A percentile compares a stretch with the other conserved stretches of the same genome.
Conservation (phyloP, 306 rosid species). For the Purshia tridentata region DNA sequence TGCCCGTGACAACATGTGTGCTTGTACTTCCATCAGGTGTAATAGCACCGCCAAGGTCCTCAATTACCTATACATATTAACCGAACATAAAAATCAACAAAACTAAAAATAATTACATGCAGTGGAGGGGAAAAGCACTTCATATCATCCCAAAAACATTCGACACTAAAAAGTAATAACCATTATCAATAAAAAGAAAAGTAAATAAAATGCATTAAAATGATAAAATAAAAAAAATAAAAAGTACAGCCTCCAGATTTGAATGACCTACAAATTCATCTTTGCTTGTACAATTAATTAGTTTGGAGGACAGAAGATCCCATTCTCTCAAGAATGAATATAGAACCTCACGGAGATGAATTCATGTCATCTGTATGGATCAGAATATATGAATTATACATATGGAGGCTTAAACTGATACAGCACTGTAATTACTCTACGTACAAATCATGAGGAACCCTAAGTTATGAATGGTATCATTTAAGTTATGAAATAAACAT, state of each 20-base stretch:
- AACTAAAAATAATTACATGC: not conserved
- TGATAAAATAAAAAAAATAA: not conserved
- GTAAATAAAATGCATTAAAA: not conserved
- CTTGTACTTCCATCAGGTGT: constrained; percentile 57
- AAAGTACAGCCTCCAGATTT: not conserved
- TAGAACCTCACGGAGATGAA: not conserved
- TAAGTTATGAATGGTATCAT: no score
- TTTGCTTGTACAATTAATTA: not conserved
- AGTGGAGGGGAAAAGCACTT: not conserved
- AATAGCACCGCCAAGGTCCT: constrained; percentile 76
- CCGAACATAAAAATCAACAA: constrained; percentile 11
- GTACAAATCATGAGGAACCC: no score
- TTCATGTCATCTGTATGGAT: not conserved
- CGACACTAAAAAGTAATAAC: not conserved
- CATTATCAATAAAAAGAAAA: not conserved
- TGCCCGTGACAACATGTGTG: constrained; percentile 85
- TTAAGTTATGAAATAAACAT: not conserved
- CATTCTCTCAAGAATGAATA: not conserved
- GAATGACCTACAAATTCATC: not conserved
- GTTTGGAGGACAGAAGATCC: not conserved
- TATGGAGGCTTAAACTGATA: not conserved
- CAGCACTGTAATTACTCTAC: not conserved
- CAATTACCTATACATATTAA: constrained; percentile 52
- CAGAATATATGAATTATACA: not conserved
- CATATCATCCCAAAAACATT: not conserved